These are phyloP conservation scores for Lachnellula hyalina DNA, from an alignment of 2,329 filamentous ascomycete genomes.

Conservation along the genomic window DNA sequence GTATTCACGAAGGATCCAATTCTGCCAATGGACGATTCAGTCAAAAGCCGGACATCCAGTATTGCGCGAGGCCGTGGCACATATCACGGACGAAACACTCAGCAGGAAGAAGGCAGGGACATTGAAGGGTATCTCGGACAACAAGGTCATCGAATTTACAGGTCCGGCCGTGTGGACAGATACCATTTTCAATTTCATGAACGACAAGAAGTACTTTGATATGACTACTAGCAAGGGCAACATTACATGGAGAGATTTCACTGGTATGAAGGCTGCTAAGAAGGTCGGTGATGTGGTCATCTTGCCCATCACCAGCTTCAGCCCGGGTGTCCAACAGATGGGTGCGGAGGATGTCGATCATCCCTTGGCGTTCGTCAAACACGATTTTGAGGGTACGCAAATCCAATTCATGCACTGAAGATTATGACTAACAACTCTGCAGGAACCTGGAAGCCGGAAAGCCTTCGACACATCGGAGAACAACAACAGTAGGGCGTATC, in stretches of 20 bases:
- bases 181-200: slow-evolving; percentile 86
- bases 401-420: neutral
- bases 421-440: slow-evolving; percentile 10
- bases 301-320: slow-evolving; percentile 94
- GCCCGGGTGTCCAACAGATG: slow-evolving; percentile 91
- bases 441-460: slow-evolving; percentile 75
- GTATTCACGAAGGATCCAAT: slow-evolving; percentile 95
- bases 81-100: slow-evolving; percentile 79
- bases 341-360: slow-evolving; percentile 82
- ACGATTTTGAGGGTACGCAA: slow-evolving; percentile 80
- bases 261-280: slow-evolving; percentile 74
- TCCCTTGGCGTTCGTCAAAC: slow-evolving; percentile 95
- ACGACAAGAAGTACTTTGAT: slow-evolving; percentile 83
- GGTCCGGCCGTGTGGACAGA: slow-evolving; percentile 96
- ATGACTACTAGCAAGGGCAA: slow-evolving; percentile 61
- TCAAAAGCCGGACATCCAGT: slow-evolving; percentile 91
- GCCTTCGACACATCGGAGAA: slow-evolving; percentile 60
- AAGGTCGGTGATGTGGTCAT: slow-evolving; percentile 92
- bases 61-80: slow-evolving; percentile 78
- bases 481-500: neutral
- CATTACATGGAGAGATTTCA: slow-evolving; percentile 85
- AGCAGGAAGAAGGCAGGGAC: slow-evolving; percentile 62
- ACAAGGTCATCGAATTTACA: slow-evolving; percentile 85
- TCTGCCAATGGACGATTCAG: slow-evolving; percentile 99
- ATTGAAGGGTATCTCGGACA: slow-evolving; percentile 52